Conservation (phyloP, 306 rosid genomes). For the Dalbergia oliveri region DNA sequence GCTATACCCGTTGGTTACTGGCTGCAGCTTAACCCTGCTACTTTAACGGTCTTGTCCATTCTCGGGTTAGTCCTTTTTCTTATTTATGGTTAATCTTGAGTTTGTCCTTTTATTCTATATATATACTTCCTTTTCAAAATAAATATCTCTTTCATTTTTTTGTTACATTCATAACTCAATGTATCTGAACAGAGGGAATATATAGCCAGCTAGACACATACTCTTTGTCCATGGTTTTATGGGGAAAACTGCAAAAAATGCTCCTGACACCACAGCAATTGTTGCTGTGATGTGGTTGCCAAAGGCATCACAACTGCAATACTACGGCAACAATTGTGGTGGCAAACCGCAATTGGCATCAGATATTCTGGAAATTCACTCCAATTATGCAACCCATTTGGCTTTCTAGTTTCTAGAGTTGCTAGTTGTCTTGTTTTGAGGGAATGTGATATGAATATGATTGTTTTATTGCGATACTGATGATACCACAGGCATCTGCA, state of each 20-base stretch:
- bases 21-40: conserved; percentile 80
- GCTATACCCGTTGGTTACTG: conserved; percentile 97
- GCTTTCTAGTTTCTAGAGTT: conserved; percentile 14
- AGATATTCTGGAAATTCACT: conserved; percentile 13
- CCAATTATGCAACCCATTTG: conserved; percentile 17
- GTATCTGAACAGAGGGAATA: too few species aligned
- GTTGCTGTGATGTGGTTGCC: too few species aligned
- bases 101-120: too few species aligned
- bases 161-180: too few species aligned
- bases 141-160: too few species aligned
- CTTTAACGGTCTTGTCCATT: conserved; percentile 68
- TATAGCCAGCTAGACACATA: too few species aligned
- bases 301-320: too few species aligned
- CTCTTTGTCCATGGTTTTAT: neutral
- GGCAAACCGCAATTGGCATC: neutral
- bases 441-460: conserved; percentile 17
- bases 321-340: too few species aligned
- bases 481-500: neutral
- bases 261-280: too few species aligned
- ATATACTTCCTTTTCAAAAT: neutral
- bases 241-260: too few species aligned
- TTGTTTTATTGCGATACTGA: conserved; percentile 32
- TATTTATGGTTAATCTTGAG: too few species aligned
- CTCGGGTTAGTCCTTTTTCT: conserved; percentile 66
- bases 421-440: neutral